Conservation (phyloP, 2,329 filamentous ascomycete species). For the Diaporthe ilicicola region DNA sequence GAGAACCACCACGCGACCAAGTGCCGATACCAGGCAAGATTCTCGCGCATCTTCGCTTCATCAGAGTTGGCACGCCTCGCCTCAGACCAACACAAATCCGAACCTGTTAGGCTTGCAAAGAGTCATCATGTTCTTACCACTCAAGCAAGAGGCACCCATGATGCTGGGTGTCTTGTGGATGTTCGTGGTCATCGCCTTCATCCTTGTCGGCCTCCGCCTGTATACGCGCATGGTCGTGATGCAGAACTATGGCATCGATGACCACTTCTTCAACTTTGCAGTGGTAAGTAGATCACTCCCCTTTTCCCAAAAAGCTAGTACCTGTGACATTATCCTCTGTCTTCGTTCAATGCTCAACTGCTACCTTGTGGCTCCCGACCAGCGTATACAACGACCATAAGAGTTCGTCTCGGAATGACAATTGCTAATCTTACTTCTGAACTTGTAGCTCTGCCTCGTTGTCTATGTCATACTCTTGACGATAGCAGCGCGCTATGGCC, state of each 20-base stretch:
- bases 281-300: slow-evolving; percentile 9
- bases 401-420: not conserved
- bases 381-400: no score
- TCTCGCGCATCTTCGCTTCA: not conserved
- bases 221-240: slow-evolving; percentile 29
- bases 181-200: slow-evolving; percentile 26
- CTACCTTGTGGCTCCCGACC: not conserved
- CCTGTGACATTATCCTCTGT: no score
- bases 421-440: not conserved
- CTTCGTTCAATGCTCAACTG: no score
- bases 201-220: slow-evolving; percentile 30
- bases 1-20: not conserved
- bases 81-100: not conserved
- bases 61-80: not conserved
- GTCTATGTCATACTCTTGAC: slow-evolving; percentile 23
- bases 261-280: slow-evolving; percentile 27
- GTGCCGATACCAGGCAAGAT: not conserved
- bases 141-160: slow-evolving; percentile 6
- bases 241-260: slow-evolving; percentile 28
- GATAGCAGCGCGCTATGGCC: slow-evolving; percentile 9
- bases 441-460: not conserved
- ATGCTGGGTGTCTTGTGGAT: slow-evolving; percentile 26
- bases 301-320: no score
- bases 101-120: rapidly evolving
- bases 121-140: not conserved